Percentiles rank a stretch among this genome's conserved stretches.
Evolutionary conservation across 352 stramenopile species (phyloP).

Genomic region (Pythium periplocum): DNA sequence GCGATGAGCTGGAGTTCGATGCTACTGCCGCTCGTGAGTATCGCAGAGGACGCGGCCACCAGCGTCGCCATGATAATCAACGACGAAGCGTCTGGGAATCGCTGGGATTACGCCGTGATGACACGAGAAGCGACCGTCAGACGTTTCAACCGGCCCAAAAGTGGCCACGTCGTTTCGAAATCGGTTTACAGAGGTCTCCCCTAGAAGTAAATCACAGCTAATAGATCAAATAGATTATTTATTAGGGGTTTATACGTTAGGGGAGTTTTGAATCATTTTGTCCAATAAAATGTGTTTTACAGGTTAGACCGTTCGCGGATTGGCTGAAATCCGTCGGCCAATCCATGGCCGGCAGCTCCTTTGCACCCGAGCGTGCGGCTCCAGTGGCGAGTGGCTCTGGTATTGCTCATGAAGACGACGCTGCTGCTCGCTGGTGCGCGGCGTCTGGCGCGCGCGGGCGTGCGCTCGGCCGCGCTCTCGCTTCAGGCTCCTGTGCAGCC

Average conservation of each 20-base stretch:
- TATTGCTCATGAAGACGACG: constrained; percentile 29
- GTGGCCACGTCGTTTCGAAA: constrained; percentile 6
- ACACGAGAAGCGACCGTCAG: not conserved
- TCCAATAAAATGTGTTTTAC: not conserved
- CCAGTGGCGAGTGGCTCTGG: constrained; percentile 3
- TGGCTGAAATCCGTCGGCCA: not conserved
- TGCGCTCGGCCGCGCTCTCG: constrained; percentile 6
- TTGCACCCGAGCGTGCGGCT: constrained; percentile 17
- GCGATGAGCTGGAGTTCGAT: too few species aligned
- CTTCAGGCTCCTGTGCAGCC: constrained; percentile 1
- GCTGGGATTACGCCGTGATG: not conserved
- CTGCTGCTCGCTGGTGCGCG: constrained; percentile 31
- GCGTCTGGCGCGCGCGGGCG: constrained; percentile 21
- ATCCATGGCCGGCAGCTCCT: not conserved
- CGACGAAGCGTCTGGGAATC: not conserved
- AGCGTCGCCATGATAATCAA: too few species aligned
- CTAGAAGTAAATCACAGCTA: not conserved
- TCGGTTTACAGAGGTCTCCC: not conserved
- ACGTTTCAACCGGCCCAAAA: not conserved
- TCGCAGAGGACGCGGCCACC: too few species aligned
- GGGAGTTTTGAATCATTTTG: not conserved
- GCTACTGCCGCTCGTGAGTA: too few species aligned
- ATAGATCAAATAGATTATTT: constrained; percentile 1
- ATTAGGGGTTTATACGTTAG: not conserved
- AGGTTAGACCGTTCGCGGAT: not conserved